phyloP scores from a whole-genome alignment of 2,329 filamentous ascomycete species.

The Verticillium alfalfae region DNA sequence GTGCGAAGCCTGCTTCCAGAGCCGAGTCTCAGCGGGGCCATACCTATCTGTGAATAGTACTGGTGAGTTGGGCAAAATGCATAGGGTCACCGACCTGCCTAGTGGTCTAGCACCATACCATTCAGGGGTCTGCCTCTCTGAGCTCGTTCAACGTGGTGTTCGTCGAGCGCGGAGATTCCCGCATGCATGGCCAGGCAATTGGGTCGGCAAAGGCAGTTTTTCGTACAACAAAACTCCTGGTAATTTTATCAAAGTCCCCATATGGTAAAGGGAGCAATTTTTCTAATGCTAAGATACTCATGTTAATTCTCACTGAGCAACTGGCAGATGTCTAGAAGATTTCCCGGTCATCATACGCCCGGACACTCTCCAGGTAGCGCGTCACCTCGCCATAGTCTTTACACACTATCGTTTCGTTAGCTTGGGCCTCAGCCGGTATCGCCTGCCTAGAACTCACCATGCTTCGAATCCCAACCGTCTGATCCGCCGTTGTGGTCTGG shows the following conservation, averaged over 20 bases:
- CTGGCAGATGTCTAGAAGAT: slow-evolving; percentile 27
- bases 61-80: too few relatives aligned
- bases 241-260: not conserved
- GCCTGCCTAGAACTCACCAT: slow-evolving; percentile 22
- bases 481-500: slow-evolving; percentile 38
- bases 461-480: slow-evolving; percentile 41
- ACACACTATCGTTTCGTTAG: slow-evolving; percentile 25
- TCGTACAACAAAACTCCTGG: not conserved
- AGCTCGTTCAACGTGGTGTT: too few relatives aligned
- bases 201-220: too few relatives aligned
- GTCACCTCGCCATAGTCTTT: slow-evolving; percentile 35
- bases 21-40: too few relatives aligned
- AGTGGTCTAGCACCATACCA: too few relatives aligned
- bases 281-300: not conserved
- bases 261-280: not conserved
- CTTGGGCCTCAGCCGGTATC: not conserved
- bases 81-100: too few relatives aligned
- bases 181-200: too few relatives aligned
- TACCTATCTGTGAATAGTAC: too few relatives aligned
- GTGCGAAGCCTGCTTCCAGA: too few relatives aligned
- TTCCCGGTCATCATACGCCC: slow-evolving; percentile 36
- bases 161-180: too few relatives aligned
- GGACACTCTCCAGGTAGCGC: slow-evolving; percentile 34
- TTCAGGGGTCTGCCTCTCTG: too few relatives aligned
- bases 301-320: not conserved